A percentile compares a stretch with the other conserved stretches of the same genome.
These are phyloP conservation scores for Zygoascus tannicola DNA, from an alignment of 805 yeast species.

Conservation along the genomic window DNA sequence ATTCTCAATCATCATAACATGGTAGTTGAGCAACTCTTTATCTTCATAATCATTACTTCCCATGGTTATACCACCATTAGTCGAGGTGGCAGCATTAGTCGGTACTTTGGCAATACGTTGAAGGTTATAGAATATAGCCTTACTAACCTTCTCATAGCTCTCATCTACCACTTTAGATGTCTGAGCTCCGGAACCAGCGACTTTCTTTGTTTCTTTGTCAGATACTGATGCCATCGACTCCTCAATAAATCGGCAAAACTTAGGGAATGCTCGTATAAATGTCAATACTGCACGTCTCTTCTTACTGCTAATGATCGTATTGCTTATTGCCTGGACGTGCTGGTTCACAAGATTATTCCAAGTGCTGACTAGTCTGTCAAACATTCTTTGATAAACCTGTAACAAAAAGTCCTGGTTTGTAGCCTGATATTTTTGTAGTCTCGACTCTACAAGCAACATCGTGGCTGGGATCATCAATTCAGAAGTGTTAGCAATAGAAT, in stretches of 20 bases:
- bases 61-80: too few species aligned
- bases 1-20: conserved; percentile 44
- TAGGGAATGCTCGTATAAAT: conserved; percentile 40
- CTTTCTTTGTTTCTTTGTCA: background rate
- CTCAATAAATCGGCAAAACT: conserved; percentile 36
- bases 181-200: background rate
- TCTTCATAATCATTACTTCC: conserved; percentile 22
- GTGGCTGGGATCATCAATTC: conserved; percentile 37
- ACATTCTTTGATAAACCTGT: conserved; percentile 40
- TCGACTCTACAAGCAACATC: conserved; percentile 35
- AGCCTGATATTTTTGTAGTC: conserved; percentile 31
- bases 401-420: conserved; percentile 58
- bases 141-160: conserved; percentile 26
- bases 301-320: conserved; percentile 29
- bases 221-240: conserved; percentile 15
- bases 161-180: conserved; percentile 17
- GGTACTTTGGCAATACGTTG: conserved; percentile 22
- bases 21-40: conserved; percentile 32
- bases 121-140: conserved; percentile 26
- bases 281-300: conserved; percentile 36
- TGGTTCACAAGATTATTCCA: conserved; percentile 54
- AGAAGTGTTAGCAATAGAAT: conserved; percentile 30
- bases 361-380: conserved; percentile 40
- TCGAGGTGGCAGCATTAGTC: too few species aligned
- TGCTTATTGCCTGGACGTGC: conserved; percentile 41